Base-by-base conservation (phyloP, 116 monocot species). In the Phalaenopsis hybrid region DNA sequence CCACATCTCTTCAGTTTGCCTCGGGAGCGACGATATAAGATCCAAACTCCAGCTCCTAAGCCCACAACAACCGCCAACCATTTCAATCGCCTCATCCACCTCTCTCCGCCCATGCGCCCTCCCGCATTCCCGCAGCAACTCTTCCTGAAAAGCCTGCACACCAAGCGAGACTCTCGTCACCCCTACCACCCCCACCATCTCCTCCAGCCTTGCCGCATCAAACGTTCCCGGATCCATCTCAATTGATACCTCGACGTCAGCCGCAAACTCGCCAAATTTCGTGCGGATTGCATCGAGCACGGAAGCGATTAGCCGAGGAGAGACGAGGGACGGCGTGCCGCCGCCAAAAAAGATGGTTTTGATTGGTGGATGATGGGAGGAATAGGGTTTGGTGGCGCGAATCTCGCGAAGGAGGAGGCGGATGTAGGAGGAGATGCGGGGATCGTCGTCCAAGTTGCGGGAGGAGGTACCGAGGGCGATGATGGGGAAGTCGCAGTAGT, bases 161-260 rank as follows among this genome's bases (percentile, higher is more conserved):
- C 97, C 97, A 23, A 98, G 83, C 15, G 97, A 98, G 44, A 98
- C 93, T 74, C 97, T 82, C 82, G 91, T 98, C 58, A 94, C 88
- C 0, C 97, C 97, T 0, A 76, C 76, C 75, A 90, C 45, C 44
- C 77, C 84, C 65, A 91, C 48, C 58, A 93, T 48, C 21, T 88
- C 90, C 28, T 80, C 80, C 74, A 98, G 45, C 79, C 37, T 90
- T 67, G 3, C 70, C 20, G 37, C 58, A 59, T 93, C 93, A 65
- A 98, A 98, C 6, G 94, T 98, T 9, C 97, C 97, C 2, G 97
- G 97, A 82, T 98, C 97, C 97, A 98, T 98, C 80, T 98, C 97
- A 12, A 98, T 94, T 17, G 97, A 98, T n/a, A 98, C 77, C 83
- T 98, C 97, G 0, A 91, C 83, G 55, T 81, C 76, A 0, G 69